Conservation (phyloP, 2,329 filamentous ascomycete genomes). For the Apiospora sp. region DNA sequence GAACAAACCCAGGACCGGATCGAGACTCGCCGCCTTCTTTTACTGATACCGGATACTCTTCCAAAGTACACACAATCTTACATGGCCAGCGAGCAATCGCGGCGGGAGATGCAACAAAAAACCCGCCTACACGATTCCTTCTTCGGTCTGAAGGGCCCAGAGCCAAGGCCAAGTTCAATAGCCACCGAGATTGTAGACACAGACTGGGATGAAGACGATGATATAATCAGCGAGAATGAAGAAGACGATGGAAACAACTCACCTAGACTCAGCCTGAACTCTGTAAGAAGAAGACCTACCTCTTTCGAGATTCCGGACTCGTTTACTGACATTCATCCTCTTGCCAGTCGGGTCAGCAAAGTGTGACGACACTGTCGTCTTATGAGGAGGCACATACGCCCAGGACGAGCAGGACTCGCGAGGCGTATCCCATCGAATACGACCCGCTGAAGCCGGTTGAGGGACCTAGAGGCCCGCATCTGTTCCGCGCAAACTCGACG, state of each 20-base stretch:
- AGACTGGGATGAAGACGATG: conserved; percentile 73
- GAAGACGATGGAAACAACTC: conserved; percentile 60
- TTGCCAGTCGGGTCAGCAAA: conserved; percentile 72
- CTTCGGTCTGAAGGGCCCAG: conserved; percentile 64
- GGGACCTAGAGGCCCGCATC: conserved; percentile 84
- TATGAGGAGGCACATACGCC: conserved; percentile 87
- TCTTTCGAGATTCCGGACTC: conserved; percentile 12
- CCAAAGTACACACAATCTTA: conserved; percentile 38
- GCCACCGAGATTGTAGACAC: conserved; percentile 82
- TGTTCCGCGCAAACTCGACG: conserved; percentile 76
- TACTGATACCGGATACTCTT: conserved; percentile 15
- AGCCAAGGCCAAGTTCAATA: conserved; percentile 70
- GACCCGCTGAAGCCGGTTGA: conserved; percentile 72
- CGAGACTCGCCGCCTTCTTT: neutral
- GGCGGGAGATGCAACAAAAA: conserved; percentile 62
- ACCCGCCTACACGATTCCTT: conserved; percentile 62
- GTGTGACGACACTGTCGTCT: conserved; percentile 86
- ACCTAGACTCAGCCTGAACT: conserved; percentile 72
- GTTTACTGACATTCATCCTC: conserved; percentile 18
- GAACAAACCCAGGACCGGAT: neutral
- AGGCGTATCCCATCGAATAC: conserved; percentile 67
- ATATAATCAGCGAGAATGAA: conserved; percentile 66
- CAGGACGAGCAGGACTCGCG: conserved; percentile 67
- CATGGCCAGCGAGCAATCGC: conserved; percentile 41
- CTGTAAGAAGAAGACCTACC: conserved; percentile 64